A percentile compares a stretch with the other conserved stretches of the same genome.
These are phyloP conservation scores for Colletotrichum magnum DNA, from an alignment of 2,329 filamentous ascomycete species.

Conservation along the genomic window DNA sequence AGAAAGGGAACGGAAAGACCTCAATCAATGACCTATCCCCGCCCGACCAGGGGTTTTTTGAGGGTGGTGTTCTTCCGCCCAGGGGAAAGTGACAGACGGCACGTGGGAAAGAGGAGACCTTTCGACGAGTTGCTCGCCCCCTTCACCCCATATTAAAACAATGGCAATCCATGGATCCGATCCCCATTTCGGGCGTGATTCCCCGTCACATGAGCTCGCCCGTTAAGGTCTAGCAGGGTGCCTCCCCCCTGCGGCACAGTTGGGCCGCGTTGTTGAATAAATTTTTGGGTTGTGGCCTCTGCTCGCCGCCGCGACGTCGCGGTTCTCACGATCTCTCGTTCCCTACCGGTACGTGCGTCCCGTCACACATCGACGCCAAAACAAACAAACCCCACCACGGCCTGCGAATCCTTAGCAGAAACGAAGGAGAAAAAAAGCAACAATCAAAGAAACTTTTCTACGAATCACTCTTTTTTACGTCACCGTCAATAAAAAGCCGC, in stretches of 20 bases:
- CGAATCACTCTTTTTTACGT: no score
- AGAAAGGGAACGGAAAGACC: neutral
- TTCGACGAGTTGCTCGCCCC: no score
- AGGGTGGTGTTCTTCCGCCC: no score
- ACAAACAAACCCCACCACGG: neutral
- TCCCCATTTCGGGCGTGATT: neutral
- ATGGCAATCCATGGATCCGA: no score
- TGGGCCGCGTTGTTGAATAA: neutral
- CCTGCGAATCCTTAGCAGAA: neutral
- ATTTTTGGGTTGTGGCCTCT: neutral
- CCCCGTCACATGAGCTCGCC: neutral
- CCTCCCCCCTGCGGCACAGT: neutral
- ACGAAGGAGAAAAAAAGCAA: no score
- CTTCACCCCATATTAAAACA: neutral
- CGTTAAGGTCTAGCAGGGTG: neutral
- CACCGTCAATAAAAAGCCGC: no score
- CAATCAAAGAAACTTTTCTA: no score
- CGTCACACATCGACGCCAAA: neutral
- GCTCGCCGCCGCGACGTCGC: no score
- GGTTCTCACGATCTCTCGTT: neutral
- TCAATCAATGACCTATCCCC: neutral
- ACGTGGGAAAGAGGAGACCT: neutral
- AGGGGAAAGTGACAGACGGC: neutral
- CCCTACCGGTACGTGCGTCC: neutral
- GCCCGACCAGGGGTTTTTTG: no score